Evolutionary conservation across 2,329 filamentous ascomycete genomes (phyloP), one percentile per base, ranked within the genome.

Genomic region (Venturia aucupariae): DNA sequence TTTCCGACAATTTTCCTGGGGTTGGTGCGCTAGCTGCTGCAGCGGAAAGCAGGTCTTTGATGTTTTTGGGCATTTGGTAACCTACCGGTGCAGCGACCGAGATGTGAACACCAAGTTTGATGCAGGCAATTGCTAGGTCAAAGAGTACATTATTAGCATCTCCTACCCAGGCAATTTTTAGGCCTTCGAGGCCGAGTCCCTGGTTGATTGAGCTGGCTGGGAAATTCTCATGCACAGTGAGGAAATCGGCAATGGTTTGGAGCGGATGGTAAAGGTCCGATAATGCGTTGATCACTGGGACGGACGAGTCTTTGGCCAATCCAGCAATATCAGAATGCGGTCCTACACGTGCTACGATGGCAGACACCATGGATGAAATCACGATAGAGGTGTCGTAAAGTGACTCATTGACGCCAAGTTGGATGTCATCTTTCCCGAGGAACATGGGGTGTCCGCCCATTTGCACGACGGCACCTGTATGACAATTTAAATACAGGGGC

Each of bases 141-240:
- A 92, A 97, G 30, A 97, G 84, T 35, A 99, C 93, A 70, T 99
- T 99, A 79, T 97, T 99, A 13, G 92, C 91, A 74, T 99, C 93
- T 63, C 93, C 93, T 57, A 99, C 82, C 94, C 94, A 99, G 19
- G 94, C 93, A 67, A 97, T 84, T 78, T 96, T 97, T 71, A 96
- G 77, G 0, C 91, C 90, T 69, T 90, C 84, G 4, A 96, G 80
- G 1, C 90, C 89, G 8, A 96, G 81, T 62, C 80, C 79, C 17
- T 74, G 24, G 19, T 38, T 24, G 8, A 59, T 39, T 1, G 64
- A 42, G 24, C 24, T 72, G 17, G 66, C 66, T 0, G 83, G 82
- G 75, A 92, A 91, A 1, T 82, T 80, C 78, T 97, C 93, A 73
- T 90, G 82, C 62, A 99, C 87, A 35, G 94, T 97, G 66, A 96